Evolutionary conservation across 1,284 basidiomycete genomes (phyloP), one percentile per base, ranked within the genome.

Genomic region (Takashimella koratensis): DNA sequence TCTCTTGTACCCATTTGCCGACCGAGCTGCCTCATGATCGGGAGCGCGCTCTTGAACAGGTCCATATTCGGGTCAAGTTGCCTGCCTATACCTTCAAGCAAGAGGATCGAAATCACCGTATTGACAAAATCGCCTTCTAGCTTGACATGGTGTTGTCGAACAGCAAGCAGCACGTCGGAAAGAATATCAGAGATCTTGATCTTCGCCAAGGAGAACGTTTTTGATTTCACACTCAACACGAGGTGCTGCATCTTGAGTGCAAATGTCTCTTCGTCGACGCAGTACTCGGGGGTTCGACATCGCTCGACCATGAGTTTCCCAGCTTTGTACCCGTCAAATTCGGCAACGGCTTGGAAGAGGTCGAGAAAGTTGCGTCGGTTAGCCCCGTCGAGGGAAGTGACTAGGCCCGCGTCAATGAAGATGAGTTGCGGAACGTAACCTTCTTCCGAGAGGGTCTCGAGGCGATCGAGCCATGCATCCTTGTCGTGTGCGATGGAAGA

Each of bases 111-210:
- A 57, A 98, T 88, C 48, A 98, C 92, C 0, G 96, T 98, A 73
- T 98, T 98, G 66, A 98, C 86, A 70, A 99, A 99, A 74, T 98
- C 96, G 12, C 87, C 91, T 77, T 98, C 95, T 85, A 99, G 89
- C 81, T 94, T 97, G 63, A 98, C 96, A 70, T 97, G 96, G 73
- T 98, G 94, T 60, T 84, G 81, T 48, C 93, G 79, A 1, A 99
- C 93, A n/a, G 87, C 85, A 63, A 79, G 84, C 43, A 98, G 78
- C 6, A 97, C 94, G 61, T 95, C 87, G 5, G 83, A 87, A 41
- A 98, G 79, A 60, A 98, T 85, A 71, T 98, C 94, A 24, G 88
- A 88, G 54, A 99, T 96, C 76, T 91, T 92, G 78, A 99, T 93
- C 71, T 91, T 86, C 12, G 91, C 92, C 3, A 99, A 82, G 22